A percentile compares a stretch with the other conserved stretches of the same genome.
Evolutionary conservation across 2,329 filamentous ascomycete species (phyloP).

Genomic region (Epichloe typhina): DNA sequence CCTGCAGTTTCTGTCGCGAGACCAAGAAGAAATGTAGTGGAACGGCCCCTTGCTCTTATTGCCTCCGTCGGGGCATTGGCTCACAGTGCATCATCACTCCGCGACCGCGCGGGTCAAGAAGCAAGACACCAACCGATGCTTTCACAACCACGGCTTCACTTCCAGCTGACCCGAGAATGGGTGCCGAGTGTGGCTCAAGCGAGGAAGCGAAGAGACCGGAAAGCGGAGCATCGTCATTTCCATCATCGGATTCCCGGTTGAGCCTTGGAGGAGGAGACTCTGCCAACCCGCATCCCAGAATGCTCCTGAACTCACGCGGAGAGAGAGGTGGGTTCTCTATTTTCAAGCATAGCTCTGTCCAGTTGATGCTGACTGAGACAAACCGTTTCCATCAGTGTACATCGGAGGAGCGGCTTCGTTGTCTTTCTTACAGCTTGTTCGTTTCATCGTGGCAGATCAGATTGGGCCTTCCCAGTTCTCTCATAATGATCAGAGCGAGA

Average conservation of each 20-base stretch:
- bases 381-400: conserved; percentile 23
- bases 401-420: conserved; percentile 37
- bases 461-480: conserved; percentile 42
- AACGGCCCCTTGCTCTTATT: conserved; percentile 33
- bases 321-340: conserved; percentile 29
- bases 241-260: conserved; percentile 16
- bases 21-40: conserved; percentile 39
- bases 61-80: conserved; percentile 28
- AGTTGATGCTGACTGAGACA: background rate
- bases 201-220: conserved; percentile 4
- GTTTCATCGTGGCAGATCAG: conserved; percentile 32
- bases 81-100: conserved; percentile 23
- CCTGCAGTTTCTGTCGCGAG: conserved; percentile 33
- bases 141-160: background rate
- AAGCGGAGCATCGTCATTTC: conserved; percentile 4
- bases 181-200: background rate
- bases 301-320: conserved; percentile 38
- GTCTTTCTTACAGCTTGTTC: conserved; percentile 41
- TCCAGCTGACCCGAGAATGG: background rate
- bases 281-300: conserved; percentile 19
- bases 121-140: conserved; percentile 1
- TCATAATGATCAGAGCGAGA: conserved; percentile 34
- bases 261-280: conserved; percentile 9
- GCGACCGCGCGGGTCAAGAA: conserved; percentile 16
- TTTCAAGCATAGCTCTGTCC: too few species aligned